Evolutionary conservation across 2,329 filamentous ascomycete genomes (phyloP).

Genomic region (Helotiales sp.): DNA sequence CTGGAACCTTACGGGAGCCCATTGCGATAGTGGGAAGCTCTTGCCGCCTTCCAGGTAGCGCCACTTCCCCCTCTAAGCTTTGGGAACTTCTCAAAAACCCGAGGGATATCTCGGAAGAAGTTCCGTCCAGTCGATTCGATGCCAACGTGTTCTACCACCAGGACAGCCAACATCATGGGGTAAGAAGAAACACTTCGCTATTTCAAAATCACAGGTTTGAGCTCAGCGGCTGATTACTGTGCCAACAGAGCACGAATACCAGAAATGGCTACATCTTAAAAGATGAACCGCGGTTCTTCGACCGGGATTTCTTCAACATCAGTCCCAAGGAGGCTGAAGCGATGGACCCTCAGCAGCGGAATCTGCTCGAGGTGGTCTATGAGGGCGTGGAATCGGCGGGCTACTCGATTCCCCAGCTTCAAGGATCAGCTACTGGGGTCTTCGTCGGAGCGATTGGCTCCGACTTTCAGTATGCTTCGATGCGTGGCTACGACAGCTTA

Average conservation of each 20-base stretch:
- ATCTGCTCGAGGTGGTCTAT: constrained; percentile 51
- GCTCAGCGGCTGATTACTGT: no score
- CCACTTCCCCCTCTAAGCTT: constrained; percentile 33
- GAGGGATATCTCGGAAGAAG: neutral
- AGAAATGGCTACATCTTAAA: constrained; percentile 7
- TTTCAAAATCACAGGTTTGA: no score
- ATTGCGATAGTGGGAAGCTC: constrained; percentile 19
- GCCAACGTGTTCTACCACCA: constrained; percentile 53
- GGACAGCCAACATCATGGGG: constrained; percentile 34
- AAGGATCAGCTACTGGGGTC: constrained; percentile 46
- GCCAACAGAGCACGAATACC: no score
- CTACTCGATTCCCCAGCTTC: neutral
- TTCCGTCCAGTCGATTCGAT: neutral
- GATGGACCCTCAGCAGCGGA: constrained; percentile 38
- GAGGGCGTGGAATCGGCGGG: constrained; percentile 39
- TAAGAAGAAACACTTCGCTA: no score
- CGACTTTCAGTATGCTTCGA: no score
- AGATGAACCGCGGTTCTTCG: constrained; percentile 25
- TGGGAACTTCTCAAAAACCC: neutral
- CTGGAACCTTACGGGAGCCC: no score
- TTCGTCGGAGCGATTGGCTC: constrained; percentile 58
- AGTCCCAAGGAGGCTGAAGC: constrained; percentile 41
- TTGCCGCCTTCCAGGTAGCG: constrained; percentile 13
- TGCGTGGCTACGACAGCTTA: no score
- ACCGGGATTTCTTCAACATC: constrained; percentile 30